These are phyloP conservation scores for Carex scoparia DNA, from an alignment of 176 grass and related monocot species.

Conservation along the genomic window DNA sequence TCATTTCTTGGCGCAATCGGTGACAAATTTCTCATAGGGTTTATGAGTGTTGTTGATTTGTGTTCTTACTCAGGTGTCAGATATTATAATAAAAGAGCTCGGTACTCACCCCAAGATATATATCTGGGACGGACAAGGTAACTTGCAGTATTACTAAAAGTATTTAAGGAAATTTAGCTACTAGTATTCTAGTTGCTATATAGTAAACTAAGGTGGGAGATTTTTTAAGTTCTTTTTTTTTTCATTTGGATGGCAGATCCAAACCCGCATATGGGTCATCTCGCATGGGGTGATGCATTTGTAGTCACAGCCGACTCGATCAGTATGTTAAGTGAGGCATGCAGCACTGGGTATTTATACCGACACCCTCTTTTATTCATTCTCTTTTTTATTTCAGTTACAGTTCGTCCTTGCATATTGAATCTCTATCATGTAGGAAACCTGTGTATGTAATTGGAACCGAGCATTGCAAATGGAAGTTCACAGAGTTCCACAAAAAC, in stretches of 20 bases:
- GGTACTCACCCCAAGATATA: conserved; percentile 63
- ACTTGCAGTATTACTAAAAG: background rate
- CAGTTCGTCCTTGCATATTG: conserved; percentile 9
- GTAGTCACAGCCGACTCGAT: conserved; percentile 78
- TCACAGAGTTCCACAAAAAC: conserved; percentile 79
- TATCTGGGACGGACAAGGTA: conserved; percentile 91
- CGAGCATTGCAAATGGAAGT: conserved; percentile 89
- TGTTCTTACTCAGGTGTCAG: conserved; percentile 44
- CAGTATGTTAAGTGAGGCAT: conserved; percentile 97
- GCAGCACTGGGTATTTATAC: conserved; percentile 69
- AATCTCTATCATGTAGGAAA: conserved; percentile 48
- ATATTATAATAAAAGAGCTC: conserved; percentile 60
- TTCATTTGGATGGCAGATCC: conserved; percentile 45
- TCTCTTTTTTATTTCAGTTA: conserved; percentile 13
- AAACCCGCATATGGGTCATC: conserved; percentile 86
- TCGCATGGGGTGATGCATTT: conserved; percentile 97
- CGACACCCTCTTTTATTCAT: background rate
- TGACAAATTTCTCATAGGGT: background rate
- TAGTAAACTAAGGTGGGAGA: background rate
- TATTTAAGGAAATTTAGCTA: background rate
- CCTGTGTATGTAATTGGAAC: conserved; percentile 90
- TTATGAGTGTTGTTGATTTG: conserved; percentile 15
- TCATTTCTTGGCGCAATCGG: background rate
- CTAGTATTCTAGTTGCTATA: background rate
- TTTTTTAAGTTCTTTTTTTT: conserved; percentile 5